Percentiles rank a stretch among this genome's conserved stretches.
phyloP scores from a whole-genome alignment of 345 rosid species.

The Brassica cretica region DNA sequence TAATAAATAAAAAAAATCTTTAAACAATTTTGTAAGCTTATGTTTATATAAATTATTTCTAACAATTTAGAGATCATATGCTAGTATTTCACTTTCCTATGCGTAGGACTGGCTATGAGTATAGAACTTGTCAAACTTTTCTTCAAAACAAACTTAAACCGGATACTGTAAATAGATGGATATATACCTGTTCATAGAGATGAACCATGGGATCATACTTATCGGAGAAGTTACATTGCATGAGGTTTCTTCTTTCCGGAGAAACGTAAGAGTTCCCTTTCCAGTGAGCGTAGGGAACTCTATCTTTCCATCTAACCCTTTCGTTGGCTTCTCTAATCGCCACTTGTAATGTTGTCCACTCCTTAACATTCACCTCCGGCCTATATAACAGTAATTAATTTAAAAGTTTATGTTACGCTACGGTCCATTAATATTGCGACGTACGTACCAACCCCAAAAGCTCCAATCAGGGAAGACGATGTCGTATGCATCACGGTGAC shows the following conservation, averaged over 20 bases:
- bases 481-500: constrained; percentile 40
- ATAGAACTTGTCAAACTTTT: no score
- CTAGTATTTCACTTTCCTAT: no score
- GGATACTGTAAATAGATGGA: background rate
- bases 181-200: constrained; percentile 40
- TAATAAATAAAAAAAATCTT: no score
- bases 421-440: background rate
- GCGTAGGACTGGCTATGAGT: no score
- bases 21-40: no score
- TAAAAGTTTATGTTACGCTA: background rate
- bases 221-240: constrained; percentile 50
- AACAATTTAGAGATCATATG: no score
- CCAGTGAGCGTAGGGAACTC: constrained; percentile 69
- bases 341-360: constrained; percentile 48
- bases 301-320: constrained; percentile 54
- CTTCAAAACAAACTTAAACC: no score
- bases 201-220: constrained; percentile 44
- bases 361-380: constrained; percentile 66
- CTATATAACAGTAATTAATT: constrained; percentile 21
- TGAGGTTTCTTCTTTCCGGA: constrained; percentile 40
- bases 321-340: constrained; percentile 47
- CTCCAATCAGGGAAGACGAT: constrained; percentile 70
- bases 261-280: constrained; percentile 54
- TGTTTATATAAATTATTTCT: no score
- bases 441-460: constrained; percentile 65